Percentiles rank a stretch among this genome's conserved stretches.
These are phyloP conservation scores for Metschnikowia cubensis DNA, from an alignment of 805 yeast genomes.

Conservation along the genomic window DNA sequence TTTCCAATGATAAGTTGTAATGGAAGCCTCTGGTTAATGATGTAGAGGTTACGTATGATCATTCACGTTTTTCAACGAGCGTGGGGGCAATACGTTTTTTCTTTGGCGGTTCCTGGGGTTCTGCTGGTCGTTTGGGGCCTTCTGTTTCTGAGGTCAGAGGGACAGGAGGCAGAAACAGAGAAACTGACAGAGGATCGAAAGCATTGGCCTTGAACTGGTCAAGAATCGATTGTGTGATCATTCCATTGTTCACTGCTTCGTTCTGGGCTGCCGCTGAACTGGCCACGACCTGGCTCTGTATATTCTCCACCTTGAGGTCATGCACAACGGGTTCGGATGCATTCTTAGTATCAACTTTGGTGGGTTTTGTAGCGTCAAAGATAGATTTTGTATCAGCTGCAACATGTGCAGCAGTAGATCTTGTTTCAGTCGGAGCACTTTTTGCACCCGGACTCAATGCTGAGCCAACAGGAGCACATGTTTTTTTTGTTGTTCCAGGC, in stretches of 20 bases:
- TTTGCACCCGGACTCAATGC: no score
- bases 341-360: no score
- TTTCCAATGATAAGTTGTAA: neutral
- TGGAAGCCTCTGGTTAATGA: no score
- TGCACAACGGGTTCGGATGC: no score
- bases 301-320: neutral
- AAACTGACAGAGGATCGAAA: neutral
- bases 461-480: neutral
- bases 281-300: neutral
- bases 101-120: constrained; percentile 14
- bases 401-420: no score
- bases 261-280: neutral
- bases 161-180: no score
- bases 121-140: neutral
- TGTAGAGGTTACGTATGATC: neutral
- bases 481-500: no score
- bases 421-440: neutral
- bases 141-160: neutral
- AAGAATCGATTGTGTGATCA: constrained; percentile 6
- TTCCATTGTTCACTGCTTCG: neutral
- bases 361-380: neutral
- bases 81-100: constrained; percentile 38
- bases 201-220: constrained; percentile 13
- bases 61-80: constrained; percentile 15
- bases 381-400: no score